phyloP scores from a whole-genome alignment of 495 filamentous ascomycete species.

The Xylaria palmicola region DNA sequence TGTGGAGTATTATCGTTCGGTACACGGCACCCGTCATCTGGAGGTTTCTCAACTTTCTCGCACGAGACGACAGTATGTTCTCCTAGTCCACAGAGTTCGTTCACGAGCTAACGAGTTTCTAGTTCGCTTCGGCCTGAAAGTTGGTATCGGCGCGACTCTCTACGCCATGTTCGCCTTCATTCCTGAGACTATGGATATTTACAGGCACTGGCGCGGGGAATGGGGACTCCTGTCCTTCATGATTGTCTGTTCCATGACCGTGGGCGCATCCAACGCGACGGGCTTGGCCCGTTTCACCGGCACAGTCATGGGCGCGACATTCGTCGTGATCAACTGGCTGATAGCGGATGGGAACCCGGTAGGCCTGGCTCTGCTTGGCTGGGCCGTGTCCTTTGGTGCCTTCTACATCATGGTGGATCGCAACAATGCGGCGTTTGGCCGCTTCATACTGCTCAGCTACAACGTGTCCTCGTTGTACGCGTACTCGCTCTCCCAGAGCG shows the following conservation, averaged over 20 bases:
- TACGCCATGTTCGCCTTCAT: conserved; percentile 88
- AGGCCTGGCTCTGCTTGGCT: conserved; percentile 73
- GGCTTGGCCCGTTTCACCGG: conserved; percentile 84
- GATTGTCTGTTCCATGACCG: conserved; percentile 97
- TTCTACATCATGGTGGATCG: conserved; percentile 85
- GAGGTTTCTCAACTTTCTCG: conserved; percentile 40
- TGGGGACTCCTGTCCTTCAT: conserved; percentile 97
- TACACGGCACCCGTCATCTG: conserved; percentile 39
- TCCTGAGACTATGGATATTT: conserved; percentile 70
- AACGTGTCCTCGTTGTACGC: conserved; percentile 96
- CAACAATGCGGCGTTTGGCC: conserved; percentile 84
- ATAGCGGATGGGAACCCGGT: conserved; percentile 68
- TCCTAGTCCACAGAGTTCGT: neutral
- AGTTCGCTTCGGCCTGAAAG: conserved; percentile 81
- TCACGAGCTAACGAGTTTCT: conserved; percentile 28
- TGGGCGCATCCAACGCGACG: conserved; percentile 91
- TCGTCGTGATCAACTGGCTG: conserved; percentile 75
- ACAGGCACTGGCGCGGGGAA: conserved; percentile 89
- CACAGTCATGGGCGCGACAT: conserved; percentile 75
- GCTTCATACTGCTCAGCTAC: conserved; percentile 92
- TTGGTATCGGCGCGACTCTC: conserved; percentile 81
- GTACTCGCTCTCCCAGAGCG: conserved; percentile 78
- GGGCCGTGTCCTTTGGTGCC: conserved; percentile 74
- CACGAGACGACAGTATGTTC: conserved; percentile 51
- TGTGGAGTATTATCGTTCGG: conserved; percentile 34